These are phyloP conservation scores for Alternaria sp. DNA, from an alignment of 2,329 filamentous ascomycete species.

Conservation along the genomic window DNA sequence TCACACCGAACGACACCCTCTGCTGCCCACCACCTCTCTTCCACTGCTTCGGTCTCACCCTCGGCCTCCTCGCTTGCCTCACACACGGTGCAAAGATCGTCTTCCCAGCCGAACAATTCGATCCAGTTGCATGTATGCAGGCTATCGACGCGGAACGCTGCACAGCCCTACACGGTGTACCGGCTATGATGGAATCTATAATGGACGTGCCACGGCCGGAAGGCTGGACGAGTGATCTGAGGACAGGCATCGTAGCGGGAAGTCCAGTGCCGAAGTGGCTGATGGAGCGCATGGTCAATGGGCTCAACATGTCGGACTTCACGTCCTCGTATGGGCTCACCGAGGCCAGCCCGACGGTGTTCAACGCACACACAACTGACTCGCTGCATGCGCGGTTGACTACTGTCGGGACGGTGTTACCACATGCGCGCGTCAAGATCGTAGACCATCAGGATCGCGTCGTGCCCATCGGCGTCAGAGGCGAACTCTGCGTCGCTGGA, in stretches of 20 bases:
- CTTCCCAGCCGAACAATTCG: conserved; percentile 75
- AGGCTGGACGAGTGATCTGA: conserved; percentile 56
- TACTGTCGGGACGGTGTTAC: conserved; percentile 78
- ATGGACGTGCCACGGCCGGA: conserved; percentile 57
- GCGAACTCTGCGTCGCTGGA: conserved; percentile 79
- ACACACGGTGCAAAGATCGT: conserved; percentile 80
- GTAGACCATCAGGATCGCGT: conserved; percentile 70
- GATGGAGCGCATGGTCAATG: conserved; percentile 74
- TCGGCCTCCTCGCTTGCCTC: conserved; percentile 74
- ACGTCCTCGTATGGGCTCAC: conserved; percentile 67
- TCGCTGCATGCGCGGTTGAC: conserved; percentile 69
- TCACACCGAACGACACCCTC: conserved; percentile 69
- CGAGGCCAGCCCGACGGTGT: conserved; percentile 79
- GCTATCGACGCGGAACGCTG: conserved; percentile 62
- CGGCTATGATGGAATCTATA: conserved; percentile 80
- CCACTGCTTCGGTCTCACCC: conserved; percentile 83
- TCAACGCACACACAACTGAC: conserved; percentile 79
- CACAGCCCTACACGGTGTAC: conserved; percentile 81
- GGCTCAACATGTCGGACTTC: conserved; percentile 78
- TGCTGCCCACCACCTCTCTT: conserved; percentile 86
- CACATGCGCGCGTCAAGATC: conserved; percentile 77
- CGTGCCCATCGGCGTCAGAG: conserved; percentile 70
- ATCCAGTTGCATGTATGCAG: conserved; percentile 68
- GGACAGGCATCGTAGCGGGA: conserved; percentile 81
- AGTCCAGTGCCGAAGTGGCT: conserved; percentile 76